Conservation (phyloP, 2,329 filamentous ascomycete genomes). For the Xylaria sp. region DNA sequence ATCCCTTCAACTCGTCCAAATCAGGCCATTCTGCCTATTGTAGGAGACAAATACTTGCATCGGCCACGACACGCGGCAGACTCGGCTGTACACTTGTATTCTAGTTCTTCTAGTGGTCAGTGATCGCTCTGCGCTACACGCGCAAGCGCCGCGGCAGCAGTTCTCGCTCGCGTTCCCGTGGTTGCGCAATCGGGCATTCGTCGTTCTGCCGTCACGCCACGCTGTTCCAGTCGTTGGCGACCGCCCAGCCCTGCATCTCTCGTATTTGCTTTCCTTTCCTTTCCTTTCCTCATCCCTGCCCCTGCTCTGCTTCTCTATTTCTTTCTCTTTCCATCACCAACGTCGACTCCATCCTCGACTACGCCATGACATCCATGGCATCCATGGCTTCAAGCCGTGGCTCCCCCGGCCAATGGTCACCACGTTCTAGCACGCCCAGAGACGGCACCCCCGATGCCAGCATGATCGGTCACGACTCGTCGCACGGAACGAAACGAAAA, state of each 20-base stretch:
- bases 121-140: conserved; percentile 2
- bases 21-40: neutral
- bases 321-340: neutral
- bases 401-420: conserved; percentile 45
- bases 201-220: conserved; percentile 7
- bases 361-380: conserved; percentile 27
- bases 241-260: neutral
- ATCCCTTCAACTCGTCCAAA: neutral
- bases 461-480: conserved; percentile 42
- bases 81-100: neutral
- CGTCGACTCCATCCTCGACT: conserved; percentile 12
- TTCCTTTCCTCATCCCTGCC: neutral
- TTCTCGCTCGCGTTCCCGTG: neutral
- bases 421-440: conserved; percentile 41
- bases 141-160: neutral
- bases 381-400: conserved; percentile 47
- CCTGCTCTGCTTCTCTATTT: neutral
- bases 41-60: neutral
- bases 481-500: conserved; percentile 44
- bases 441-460: conserved; percentile 42
- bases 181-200: neutral
- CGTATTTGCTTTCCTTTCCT: neutral
- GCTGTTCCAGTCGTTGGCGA: conserved; percentile 12
- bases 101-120: neutral
- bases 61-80: conserved; percentile 5